These are phyloP conservation scores for Baeospora myosura DNA, from an alignment of 1,284 basidiomycete species.

Conservation along the genomic window DNA sequence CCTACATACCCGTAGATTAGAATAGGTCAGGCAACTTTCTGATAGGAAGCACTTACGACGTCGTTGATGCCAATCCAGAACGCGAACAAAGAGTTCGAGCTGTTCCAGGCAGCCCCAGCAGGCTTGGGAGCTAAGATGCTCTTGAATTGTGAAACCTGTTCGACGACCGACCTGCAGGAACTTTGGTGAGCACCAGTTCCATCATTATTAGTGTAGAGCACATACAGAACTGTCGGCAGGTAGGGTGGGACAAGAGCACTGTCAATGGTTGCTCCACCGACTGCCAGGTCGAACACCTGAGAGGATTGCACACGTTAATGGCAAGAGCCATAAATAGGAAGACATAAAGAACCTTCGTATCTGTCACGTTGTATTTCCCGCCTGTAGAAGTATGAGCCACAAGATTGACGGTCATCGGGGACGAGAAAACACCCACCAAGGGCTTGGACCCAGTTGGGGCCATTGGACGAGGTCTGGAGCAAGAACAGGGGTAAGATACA, in stretches of 20 bases:
- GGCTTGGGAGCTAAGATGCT: constrained; percentile 44
- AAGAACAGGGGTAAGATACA: constrained; percentile 32
- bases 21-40: constrained; percentile 1
- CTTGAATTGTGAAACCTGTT: constrained; percentile 55
- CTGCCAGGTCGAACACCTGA: constrained; percentile 54
- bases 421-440: constrained; percentile 30
- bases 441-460: constrained; percentile 56
- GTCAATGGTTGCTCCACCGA: constrained; percentile 57
- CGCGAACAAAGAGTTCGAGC: constrained; percentile 49
- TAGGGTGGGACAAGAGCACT: constrained; percentile 51
- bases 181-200: neutral
- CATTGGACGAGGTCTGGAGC: constrained; percentile 50
- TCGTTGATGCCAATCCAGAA: constrained; percentile 66
- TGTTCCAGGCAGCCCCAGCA: constrained; percentile 42
- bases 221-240: constrained; percentile 45
- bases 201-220: neutral
- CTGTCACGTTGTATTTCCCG: constrained; percentile 48
- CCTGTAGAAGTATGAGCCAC: constrained; percentile 13
- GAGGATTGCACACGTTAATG: constrained; percentile 3
- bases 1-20: constrained; percentile 25
- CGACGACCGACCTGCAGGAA: constrained; percentile 45
- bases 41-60: constrained; percentile 32
- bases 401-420: constrained; percentile 17
- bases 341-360: constrained; percentile 34
- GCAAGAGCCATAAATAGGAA: neutral